phyloP scores from a whole-genome alignment of 2,329 filamentous ascomycete species.

The Chalaropsis thielavioides region DNA sequence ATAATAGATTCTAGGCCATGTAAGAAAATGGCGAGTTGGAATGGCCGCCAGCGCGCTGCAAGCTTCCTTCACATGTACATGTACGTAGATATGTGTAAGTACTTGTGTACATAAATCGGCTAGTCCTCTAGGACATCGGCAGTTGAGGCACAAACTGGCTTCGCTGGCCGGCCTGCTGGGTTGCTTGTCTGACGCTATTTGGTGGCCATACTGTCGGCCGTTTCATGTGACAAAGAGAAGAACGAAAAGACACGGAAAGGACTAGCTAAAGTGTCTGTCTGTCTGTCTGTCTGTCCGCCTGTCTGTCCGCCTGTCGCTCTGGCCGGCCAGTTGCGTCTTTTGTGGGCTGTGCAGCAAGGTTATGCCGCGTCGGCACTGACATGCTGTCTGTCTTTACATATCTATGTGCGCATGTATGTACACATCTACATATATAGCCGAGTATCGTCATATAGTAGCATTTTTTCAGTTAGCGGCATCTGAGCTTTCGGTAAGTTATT shows the following conservation, averaged over 20 bases:
- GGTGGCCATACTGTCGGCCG: no score
- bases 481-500: background rate
- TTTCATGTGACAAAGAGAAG: background rate
- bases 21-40: no score
- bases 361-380: slow-evolving; percentile 1
- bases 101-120: no score
- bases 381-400: no score
- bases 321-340: background rate
- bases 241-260: background rate
- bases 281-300: no score
- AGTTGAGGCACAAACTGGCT: background rate
- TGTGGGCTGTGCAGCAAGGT: background rate
- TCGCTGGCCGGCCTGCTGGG: background rate
- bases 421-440: background rate
- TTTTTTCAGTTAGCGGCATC: background rate
- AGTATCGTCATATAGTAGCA: slow-evolving; percentile 5
- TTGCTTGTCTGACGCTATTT: background rate
- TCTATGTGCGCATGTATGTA: no score
- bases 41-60: no score
- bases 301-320: background rate
- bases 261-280: background rate
- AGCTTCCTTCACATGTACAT: no score
- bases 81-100: no score
- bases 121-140: background rate
- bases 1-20: no score